Base-by-base conservation (phyloP, 2,329 filamentous ascomycete species). In the Passalora sequoiae region DNA sequence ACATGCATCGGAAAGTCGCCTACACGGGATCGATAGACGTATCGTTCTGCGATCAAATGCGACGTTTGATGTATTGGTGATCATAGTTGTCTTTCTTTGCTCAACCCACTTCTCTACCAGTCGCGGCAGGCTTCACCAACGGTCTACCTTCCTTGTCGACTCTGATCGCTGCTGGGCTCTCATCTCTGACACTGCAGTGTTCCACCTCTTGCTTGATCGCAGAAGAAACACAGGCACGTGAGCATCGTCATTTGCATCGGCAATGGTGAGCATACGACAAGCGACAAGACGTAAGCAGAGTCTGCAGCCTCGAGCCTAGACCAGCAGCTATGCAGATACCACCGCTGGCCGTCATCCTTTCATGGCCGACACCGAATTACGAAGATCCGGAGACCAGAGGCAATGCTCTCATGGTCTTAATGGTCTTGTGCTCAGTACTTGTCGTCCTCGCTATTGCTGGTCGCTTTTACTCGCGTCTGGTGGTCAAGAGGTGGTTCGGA, bases 401-500 rank as follows among this genome's bases (percentile, higher is more conserved):
- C 20, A 47, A 62, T 39, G 62, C 64, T 2, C 57, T 71, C 3
- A 37, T 71, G 20, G 58, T 69, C 6, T 50, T 68, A 29, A 66
- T 70, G 53, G 47, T 60, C 24, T 50, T 69, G 17, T 64, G 69
- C 46, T 62, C 69, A 27, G 38, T 54, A 4, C 46, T 72, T 12
- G 63, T 66, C 13, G 44, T 62, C 4, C 37, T 66, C 6, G 57
- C 62, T 3, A 66, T 71, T 1, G 44, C 45, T 5, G 51, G 68
- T 10, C 58, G 70, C 8, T 45, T 70, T 21, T 71, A 69, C 46
- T 66, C 65, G 8, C 61, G 69, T 3, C 40, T 67, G 6, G 52
- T 57, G 3, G 58, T 70, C 20, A 70, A 69, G 47, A 58, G 63
- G 30, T 67, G 66, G 63, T 66, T 70, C 36, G 68, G 69, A 3